phyloP scores from a whole-genome alignment of 164 flowering plant genomes.

The Vitis rotundifolia region DNA sequence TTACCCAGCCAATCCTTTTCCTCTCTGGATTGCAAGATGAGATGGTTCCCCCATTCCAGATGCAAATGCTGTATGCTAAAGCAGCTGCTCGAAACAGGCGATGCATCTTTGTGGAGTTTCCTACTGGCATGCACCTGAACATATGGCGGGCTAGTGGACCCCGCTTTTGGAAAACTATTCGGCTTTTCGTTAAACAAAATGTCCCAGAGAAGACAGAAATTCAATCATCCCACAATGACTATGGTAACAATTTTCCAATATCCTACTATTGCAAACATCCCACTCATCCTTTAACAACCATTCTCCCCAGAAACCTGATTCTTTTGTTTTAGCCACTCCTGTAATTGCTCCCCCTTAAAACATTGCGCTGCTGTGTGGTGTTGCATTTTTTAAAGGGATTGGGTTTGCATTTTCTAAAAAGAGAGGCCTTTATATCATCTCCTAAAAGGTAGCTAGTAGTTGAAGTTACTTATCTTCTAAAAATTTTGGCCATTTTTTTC shows the following conservation, averaged over 20 bases:
- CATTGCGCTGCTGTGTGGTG: no score
- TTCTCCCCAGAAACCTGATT: no score
- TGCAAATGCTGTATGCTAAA: constrained; percentile 85
- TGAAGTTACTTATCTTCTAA: no score
- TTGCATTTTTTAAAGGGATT: no score
- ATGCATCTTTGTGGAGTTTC: constrained; percentile 80
- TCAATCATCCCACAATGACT: constrained; percentile 23
- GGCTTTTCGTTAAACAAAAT: constrained; percentile 59
- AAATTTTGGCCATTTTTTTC: neutral
- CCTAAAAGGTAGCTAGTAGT: no score
- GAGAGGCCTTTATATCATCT: no score
- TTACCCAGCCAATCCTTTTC: constrained; percentile 87
- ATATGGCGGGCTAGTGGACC: constrained; percentile 96
- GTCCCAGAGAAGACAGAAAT: constrained; percentile 46
- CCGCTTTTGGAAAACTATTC: constrained; percentile 80
- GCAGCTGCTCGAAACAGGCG: constrained; percentile 68
- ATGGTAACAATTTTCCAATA: constrained; percentile 24
- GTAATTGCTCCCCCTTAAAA: no score
- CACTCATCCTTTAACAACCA: no score
- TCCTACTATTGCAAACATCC: no score
- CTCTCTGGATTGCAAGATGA: constrained; percentile 96
- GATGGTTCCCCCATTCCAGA: constrained; percentile 98
- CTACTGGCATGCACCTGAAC: constrained; percentile 98
- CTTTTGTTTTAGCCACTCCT: no score
- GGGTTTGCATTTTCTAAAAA: no score